Percentiles rank a stretch among this genome's conserved stretches.
These are phyloP conservation scores for Wickerhamiella vanderwaltii DNA, from an alignment of 805 yeast genomes.

Conservation along the genomic window DNA sequence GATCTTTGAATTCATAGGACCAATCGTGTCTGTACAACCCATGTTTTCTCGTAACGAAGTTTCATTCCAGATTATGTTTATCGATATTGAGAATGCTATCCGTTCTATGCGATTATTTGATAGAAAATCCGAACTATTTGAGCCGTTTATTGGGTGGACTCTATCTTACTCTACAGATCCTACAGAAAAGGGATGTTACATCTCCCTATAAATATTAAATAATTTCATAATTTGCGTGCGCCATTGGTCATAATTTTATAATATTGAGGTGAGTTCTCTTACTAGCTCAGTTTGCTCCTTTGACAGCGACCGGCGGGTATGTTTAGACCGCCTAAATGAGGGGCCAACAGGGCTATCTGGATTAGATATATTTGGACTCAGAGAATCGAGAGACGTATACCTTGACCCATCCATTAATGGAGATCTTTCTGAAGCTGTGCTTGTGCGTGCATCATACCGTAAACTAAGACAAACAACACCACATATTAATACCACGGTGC, in stretches of 20 bases:
- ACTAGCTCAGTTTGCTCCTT: conserved; percentile 43
- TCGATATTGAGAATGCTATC: conserved; percentile 13
- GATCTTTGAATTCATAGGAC: conserved; percentile 13
- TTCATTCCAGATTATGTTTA: conserved; percentile 18
- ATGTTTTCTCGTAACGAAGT: conserved; percentile 15
- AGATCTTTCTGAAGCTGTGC: conserved; percentile 9
- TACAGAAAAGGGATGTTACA: conserved; percentile 14
- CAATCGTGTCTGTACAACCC: conserved; percentile 19
- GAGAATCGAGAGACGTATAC: conserved; percentile 25
- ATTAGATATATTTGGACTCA: conserved; percentile 19
- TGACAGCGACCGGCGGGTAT: conserved; percentile 32
- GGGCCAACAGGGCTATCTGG: conserved; percentile 14
- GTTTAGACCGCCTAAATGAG: conserved; percentile 14
- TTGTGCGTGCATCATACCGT: neutral
- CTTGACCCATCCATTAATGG: conserved; percentile 13
- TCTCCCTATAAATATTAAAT: neutral
- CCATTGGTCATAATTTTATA: neutral
- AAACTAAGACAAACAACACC: conserved; percentile 43
- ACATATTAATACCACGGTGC: conserved; percentile 32
- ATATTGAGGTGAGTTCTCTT: conserved; percentile 30
- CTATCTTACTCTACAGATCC: conserved; percentile 13
- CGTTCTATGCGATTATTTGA: conserved; percentile 17
- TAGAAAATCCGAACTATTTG: conserved; percentile 5
- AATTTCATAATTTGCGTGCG: neutral
- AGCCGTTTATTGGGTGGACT: conserved; percentile 14